phyloP scores from a whole-genome alignment of 805 yeast genomes.

The Starmerella gropengiesseri region DNA sequence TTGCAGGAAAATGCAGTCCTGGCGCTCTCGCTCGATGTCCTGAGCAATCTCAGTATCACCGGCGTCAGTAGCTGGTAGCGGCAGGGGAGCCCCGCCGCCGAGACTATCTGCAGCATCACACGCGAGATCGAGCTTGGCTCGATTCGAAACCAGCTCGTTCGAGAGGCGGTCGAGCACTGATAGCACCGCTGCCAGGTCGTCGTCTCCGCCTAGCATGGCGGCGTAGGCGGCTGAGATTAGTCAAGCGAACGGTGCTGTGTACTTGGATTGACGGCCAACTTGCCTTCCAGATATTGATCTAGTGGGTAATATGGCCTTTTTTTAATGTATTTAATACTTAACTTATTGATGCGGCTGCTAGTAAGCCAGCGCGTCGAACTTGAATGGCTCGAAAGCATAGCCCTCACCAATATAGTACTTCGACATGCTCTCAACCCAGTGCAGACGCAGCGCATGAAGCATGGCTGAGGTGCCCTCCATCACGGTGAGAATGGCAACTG shows the following conservation, averaged over 20 bases:
- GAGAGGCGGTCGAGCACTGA: slow-evolving; percentile 23
- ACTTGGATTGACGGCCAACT: no score
- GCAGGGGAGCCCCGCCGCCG: slow-evolving; percentile 15
- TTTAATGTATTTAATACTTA: background rate
- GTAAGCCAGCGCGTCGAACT: slow-evolving; percentile 33
- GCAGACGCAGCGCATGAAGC: slow-evolving; percentile 96
- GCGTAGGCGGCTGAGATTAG: no score
- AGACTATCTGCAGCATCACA: slow-evolving; percentile 20
- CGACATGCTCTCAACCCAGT: slow-evolving; percentile 99
- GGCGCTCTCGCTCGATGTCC: slow-evolving; percentile 8
- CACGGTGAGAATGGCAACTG: slow-evolving; percentile 79
- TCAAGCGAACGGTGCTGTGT: no score
- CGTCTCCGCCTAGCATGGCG: slow-evolving; percentile 19
- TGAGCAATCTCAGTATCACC: slow-evolving; percentile 5
- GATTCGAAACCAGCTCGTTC: slow-evolving; percentile 18
- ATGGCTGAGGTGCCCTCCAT: slow-evolving; percentile 99
- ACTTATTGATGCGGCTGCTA: background rate
- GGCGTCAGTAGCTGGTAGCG: slow-evolving; percentile 16
- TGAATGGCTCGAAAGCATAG: slow-evolving; percentile 76
- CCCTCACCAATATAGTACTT: slow-evolving; percentile 98
- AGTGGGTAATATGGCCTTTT: no score
- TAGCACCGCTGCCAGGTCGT: slow-evolving; percentile 26
- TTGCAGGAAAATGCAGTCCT: slow-evolving; percentile 11
- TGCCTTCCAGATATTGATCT: no score
- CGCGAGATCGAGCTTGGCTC: slow-evolving; percentile 20